Percentiles rank a stretch among this genome's conserved stretches.
These are phyloP conservation scores for Colletotrichum sp. DNA, from an alignment of 2,329 filamentous ascomycete species.

Conservation along the genomic window DNA sequence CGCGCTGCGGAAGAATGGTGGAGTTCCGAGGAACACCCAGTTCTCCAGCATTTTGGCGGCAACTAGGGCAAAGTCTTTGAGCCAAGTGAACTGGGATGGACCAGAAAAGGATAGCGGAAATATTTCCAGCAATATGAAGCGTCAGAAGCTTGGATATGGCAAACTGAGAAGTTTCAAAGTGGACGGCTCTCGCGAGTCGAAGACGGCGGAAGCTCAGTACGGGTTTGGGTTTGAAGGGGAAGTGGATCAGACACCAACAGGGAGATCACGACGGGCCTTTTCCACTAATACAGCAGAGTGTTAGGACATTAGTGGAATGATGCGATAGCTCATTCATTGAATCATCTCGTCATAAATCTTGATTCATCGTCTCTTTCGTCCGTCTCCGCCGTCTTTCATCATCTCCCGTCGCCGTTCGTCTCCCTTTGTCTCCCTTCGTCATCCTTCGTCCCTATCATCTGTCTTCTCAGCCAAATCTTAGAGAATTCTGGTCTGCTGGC, in stretches of 20 bases:
- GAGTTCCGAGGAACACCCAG: constrained; percentile 32
- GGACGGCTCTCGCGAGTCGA: neutral
- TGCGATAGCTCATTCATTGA: neutral
- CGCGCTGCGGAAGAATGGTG: constrained; percentile 33
- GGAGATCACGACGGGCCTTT: neutral
- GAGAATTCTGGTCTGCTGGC: neutral
- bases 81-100: constrained; percentile 28
- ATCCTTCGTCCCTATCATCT: rapidly evolving
- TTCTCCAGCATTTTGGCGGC: constrained; percentile 42
- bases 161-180: rapidly evolving
- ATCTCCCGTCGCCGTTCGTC: rapidly evolving
- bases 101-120: neutral
- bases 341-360: neutral
- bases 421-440: neutral
- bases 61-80: constrained; percentile 36
- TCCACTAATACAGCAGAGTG: neutral
- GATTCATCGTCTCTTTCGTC: neutral
- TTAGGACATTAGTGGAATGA: too few relatives aligned
- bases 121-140: neutral
- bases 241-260: neutral
- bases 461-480: rapidly evolving
- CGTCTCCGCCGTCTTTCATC: too few relatives aligned
- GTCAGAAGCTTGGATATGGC: neutral
- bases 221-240: neutral
- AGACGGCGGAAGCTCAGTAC: neutral